Conservation (phyloP, 2,329 filamentous ascomycete species). For the Ophiostoma sp. region DNA sequence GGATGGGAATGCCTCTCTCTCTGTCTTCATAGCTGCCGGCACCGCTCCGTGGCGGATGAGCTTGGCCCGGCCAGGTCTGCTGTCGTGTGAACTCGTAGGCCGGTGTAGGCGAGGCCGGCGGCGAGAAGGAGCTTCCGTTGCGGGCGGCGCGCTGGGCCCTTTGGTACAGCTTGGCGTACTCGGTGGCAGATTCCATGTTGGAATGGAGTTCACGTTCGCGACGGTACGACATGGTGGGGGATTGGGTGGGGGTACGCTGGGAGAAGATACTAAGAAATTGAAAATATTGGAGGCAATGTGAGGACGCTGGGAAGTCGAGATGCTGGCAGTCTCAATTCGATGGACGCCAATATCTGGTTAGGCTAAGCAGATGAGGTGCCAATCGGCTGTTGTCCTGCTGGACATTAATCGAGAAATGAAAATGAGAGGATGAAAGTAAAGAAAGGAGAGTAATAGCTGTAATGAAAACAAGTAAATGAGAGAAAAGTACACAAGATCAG, state of each 20-base stretch:
- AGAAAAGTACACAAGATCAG: neutral
- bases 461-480: neutral
- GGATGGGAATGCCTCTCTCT: slow-evolving; percentile 22
- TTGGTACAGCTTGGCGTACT: slow-evolving; percentile 27
- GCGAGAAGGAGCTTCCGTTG: slow-evolving; percentile 24
- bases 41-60: neutral
- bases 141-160: slow-evolving; percentile 23
- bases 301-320: neutral
- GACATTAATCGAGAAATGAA: neutral
- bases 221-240: slow-evolving; percentile 21
- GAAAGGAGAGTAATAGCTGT: neutral
- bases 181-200: slow-evolving; percentile 20
- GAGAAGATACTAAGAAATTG: neutral
- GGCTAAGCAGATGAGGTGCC: neutral
- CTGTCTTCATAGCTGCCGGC: slow-evolving; percentile 27
- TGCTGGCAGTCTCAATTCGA: neutral
- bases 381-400: neutral
- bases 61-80: slow-evolving; percentile 16
- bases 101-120: slow-evolving; percentile 23
- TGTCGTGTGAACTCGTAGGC: slow-evolving; percentile 27
- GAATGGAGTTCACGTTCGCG: slow-evolving; percentile 20
- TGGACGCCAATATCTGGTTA: neutral
- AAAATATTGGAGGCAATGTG: neutral
- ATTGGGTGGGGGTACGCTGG: neutral
- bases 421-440: neutral